Conservation (phyloP, 768 basidiomycete genomes). For the Clathrus columnatus region DNA sequence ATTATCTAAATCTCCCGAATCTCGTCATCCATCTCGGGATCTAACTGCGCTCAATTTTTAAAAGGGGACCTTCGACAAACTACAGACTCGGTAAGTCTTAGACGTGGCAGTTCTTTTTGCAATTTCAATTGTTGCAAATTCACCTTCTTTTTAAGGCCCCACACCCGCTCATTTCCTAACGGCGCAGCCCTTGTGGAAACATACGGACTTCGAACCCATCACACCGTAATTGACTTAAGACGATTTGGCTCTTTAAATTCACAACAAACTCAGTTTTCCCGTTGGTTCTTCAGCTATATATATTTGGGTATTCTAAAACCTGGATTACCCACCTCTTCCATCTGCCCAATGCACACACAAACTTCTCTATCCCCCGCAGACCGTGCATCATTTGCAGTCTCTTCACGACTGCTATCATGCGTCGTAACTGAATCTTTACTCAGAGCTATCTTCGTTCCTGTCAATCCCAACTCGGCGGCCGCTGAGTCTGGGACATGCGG, state of each 20-base stretch:
- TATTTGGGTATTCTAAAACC: not conserved
- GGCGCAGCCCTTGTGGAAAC: not conserved
- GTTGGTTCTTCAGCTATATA: not conserved
- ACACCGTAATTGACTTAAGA: too few relatives aligned
- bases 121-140: too few relatives aligned
- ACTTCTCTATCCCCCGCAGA: not conserved
- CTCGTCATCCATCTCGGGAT: not conserved
- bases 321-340: not conserved
- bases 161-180: not conserved
- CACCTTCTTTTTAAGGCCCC: too few relatives aligned
- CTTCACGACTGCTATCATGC: conserved; percentile 40
- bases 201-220: too few relatives aligned
- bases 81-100: too few relatives aligned
- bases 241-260: not conserved
- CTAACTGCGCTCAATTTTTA: not conserved
- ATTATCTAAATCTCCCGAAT: not conserved
- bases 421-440: conserved; percentile 41
- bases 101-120: too few relatives aligned
- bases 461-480: conserved; percentile 11
- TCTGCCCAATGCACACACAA: not conserved
- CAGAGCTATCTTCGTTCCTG: conserved; percentile 33
- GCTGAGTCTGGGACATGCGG: conserved; percentile 20
- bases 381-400: conserved; percentile 34
- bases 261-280: not conserved
- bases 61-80: too few relatives aligned